Base-by-base conservation (phyloP, 768 basidiomycete species). In the Amanita inopinata region DNA sequence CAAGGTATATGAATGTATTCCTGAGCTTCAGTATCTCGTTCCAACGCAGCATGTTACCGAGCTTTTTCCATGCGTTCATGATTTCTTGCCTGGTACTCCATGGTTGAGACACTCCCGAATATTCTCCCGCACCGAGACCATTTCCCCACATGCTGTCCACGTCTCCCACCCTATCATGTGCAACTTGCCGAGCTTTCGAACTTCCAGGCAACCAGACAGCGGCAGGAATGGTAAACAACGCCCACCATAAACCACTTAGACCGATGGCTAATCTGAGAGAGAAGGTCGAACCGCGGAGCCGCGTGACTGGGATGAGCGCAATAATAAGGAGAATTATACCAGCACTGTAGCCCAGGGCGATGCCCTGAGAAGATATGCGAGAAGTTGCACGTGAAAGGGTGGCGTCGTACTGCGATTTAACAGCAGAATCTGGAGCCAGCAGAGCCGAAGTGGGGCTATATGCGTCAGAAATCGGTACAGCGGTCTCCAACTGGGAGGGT, bases 191-290 rank as follows among this genome's bases (percentile, higher is more conserved):
- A 40, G 24, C 20, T 51, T 35, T 37, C 48, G 46, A 20, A 51
- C 32, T 53, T 8, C 69, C 65, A 0, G 87, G 87, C 0, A 92
- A 60, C 76, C 82, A 89, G 0, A 83, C 23, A 0, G 77, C 79
- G 2, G 87, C 83, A 3, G 89, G 88, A 3, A 94, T 56, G 1
- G 84, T 82, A 47, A 88, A 89, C 0, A 81, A 22, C 0, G 78
- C 78, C 94, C 94, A 97, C 83, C 89, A 92, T 0, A 81, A 57
- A 0, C 91, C 93, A 51, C 83, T 90, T 5, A 85, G 56, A 0
- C 83, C 86, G 25, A 97, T 87, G 0, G 88, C 88, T 0, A 94
- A 71, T 5, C 89, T 71, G 2, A 98, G 65, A 0, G 86, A 69
- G 51, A 78, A 78, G 0, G 89, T 91, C 3, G 82, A 83, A 0